Evolutionary conservation across 352 stramenopile genomes (phyloP), one percentile per base, ranked within the genome.

Genomic region (Phytopythium vexans): DNA sequence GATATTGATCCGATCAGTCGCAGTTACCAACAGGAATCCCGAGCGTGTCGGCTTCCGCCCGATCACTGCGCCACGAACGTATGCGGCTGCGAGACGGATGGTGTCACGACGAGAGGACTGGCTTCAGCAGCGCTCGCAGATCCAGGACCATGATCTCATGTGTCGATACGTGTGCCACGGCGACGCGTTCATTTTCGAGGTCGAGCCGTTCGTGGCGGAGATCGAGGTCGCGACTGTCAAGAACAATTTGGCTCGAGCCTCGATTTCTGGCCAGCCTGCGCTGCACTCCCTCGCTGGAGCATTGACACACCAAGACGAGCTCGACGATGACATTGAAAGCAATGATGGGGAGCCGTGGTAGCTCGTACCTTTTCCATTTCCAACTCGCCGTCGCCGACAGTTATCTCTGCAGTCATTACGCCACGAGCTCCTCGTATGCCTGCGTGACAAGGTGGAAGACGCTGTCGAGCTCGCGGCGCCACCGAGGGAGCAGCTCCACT

Each of bases 281-380:
- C 10, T 12, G 3, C 6, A n/a, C 5, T 12, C 5, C 16, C 39
- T 12, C 10, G 3, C 39, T 12, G 39, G 42, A 54, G 1, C 11
- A 5, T 4, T 7, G 39, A 5, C n/a, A n/a, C n/a, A n/a, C n/a
- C 41, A 54, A 16, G 54, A 70, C 32, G 53, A 74, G 36, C 38
- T 82, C n/a, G 68, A 87, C 21, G 81, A 91, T 52, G 77, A 89
- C 44, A 89, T 91, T 54, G 76, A 91, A 44, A 75, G 72, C 58
- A 86, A 67, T 35, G 81, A 86, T 45, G 68, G 58, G 8, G 70
- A 71, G 5, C 77, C 64, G 74, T 77, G 67, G 45, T 49, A 60
- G 48, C 34, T 52, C 8, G 60, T 52, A 49, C 34, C 34, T 45
- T 41, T 35, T n/a, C 39, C 39, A 42, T 42, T n/a, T 42, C 37